Base-by-base conservation (phyloP, 1,139 yeast species). In the Geotrichum candidum region DNA sequence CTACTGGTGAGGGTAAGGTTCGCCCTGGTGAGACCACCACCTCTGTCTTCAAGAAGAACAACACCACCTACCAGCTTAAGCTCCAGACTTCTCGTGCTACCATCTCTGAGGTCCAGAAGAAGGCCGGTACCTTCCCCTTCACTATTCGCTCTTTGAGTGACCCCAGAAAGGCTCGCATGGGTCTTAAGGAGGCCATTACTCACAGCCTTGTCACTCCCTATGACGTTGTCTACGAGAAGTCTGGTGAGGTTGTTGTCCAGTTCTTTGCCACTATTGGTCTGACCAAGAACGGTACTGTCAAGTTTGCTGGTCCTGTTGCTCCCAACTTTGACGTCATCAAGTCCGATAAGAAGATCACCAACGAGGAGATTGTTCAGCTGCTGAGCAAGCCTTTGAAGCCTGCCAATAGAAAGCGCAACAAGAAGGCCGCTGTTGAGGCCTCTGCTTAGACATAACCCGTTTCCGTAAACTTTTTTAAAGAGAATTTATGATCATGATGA, bases 181-280 rank as follows among this genome's bases (percentile, higher is more conserved):
- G 94, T 56, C 81, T 88, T 70, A 84, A 82, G 70, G 95, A 88
- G 78, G 86, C 90, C 71, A 80, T 81, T 60, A 84, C 82, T 79
- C 94, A 87, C 76, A 82, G 83, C 69, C 84, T 87, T 61, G 80
- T 87, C 69, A 80, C 83, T 72, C 84, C 90, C 57, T 87, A 87
- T 73, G 92, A 87, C 65, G 82, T 88, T 64, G 81, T 82, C 74
- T 80, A 83, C 70, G 92, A 86, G 72, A 86, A 84, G 78, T 86
- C 85, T 68, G 87, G 85, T 63, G 87, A 85, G 72, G 77, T 74
- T 65, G 82, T 88, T 69, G 90, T 89, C 51, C 91, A 88, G 77
- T 85, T 79, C 75, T 88, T 85, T 78, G 84, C 91, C 67, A 88
- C 95, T 57, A 83, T 88, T 70, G 92, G 89, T 59, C 76, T 88